Percentiles rank a stretch among this genome's conserved stretches.
These are phyloP conservation scores for Tuber borchii DNA, from an alignment of 495 filamentous ascomycete genomes.

Conservation along the genomic window DNA sequence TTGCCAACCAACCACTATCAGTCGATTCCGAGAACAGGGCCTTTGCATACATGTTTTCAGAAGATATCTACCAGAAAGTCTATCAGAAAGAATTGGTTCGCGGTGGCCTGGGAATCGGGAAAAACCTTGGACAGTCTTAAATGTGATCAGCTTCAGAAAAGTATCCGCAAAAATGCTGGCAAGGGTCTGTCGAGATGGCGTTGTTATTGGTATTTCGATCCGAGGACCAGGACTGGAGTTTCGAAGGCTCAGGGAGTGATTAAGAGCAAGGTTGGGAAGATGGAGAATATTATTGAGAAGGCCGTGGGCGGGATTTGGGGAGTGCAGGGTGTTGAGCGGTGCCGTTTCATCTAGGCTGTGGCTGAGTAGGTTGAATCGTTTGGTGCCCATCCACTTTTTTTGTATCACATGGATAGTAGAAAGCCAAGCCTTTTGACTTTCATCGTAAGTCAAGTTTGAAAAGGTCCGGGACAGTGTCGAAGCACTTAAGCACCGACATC, in stretches of 20 bases:
- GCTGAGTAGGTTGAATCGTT: not conserved
- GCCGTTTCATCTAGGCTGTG: not conserved
- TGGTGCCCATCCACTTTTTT: not conserved
- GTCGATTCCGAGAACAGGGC: not conserved
- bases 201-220: constrained; percentile 12
- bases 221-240: not conserved
- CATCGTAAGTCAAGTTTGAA: not conserved
- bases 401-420: not conserved
- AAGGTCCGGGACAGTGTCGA: not conserved
- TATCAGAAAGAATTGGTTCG: constrained; percentile 11
- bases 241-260: constrained; percentile 7
- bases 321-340: not conserved
- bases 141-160: not conserved
- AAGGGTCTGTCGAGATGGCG: not conserved
- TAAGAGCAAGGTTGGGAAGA: not conserved
- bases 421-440: not conserved
- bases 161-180: not conserved
- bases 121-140: not conserved
- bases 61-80: not conserved
- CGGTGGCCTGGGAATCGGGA: constrained; percentile 4
- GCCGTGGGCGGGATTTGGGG: constrained; percentile 5
- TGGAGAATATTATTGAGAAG: not conserved
- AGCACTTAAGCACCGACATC: not conserved
- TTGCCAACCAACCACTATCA: not conserved
- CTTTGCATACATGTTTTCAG: constrained; percentile 8